A percentile compares a stretch with the other conserved stretches of the same genome.
Evolutionary conservation across 371 early-diverging fungal genomes (phyloP).

Genomic region (Lichtheimia ornata): DNA sequence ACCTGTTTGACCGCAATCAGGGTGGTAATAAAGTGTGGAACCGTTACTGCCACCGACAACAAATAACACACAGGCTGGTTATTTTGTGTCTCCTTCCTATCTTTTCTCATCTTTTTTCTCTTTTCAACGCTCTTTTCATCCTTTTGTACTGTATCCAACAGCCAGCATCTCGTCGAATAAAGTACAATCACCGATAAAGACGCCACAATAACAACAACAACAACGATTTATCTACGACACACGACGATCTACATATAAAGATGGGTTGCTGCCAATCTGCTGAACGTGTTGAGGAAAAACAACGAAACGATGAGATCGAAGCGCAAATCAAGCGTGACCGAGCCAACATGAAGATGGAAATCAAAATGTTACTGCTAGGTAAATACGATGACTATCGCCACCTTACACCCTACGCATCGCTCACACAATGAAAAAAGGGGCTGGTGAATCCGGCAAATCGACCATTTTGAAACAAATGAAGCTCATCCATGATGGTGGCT

Average conservation of each 20-base stretch:
- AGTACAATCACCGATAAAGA: neutral
- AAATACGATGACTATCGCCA: conserved; percentile 13
- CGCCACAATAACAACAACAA: neutral
- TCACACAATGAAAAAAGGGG: conserved; percentile 57
- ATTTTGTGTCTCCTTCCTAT: conserved; percentile 3
- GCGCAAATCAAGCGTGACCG: conserved; percentile 83
- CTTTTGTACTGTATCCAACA: too few species aligned
- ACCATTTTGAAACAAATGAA: conserved; percentile 97
- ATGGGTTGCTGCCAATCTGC: conserved; percentile 93
- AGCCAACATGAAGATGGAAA: conserved; percentile 77
- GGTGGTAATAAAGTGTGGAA: conserved; percentile 5
- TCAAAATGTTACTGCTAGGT: conserved; percentile 96
- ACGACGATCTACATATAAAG: neutral
- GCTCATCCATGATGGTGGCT: conserved; percentile 93
- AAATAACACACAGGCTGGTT: neutral
- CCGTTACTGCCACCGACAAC: conserved; percentile 1
- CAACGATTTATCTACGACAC: neutral
- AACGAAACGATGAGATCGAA: conserved; percentile 88
- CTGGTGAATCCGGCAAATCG: conserved; percentile 96
- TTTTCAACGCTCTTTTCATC: neutral
- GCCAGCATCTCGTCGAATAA: neutral
- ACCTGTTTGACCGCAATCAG: conserved; percentile 2
- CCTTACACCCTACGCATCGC: neutral
- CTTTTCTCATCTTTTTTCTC: conserved; percentile 4
- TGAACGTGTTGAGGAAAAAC: conserved; percentile 82